phyloP scores from a whole-genome alignment of 2,329 filamentous ascomycete genomes.

The Fusarium euwallaceae region DNA sequence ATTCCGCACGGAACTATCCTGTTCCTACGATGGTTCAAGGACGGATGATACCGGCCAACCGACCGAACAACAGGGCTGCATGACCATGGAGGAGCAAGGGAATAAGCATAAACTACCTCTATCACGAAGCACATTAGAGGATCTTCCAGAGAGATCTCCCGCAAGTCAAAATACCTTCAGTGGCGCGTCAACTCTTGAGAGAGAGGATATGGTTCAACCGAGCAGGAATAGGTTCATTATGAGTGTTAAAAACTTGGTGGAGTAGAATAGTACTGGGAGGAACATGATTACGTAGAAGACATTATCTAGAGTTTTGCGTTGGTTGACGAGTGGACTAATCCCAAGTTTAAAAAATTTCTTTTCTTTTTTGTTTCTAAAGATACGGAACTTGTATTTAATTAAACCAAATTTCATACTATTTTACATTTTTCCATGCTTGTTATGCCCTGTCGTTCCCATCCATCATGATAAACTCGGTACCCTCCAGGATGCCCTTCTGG shows the following conservation, averaged over 20 bases:
- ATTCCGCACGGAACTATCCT: conserved; percentile 60
- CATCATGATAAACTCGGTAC: no score
- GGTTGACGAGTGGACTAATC: no score
- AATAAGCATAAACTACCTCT: conserved; percentile 61
- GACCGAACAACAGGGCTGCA: conserved; percentile 51
- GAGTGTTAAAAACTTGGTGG: conserved; percentile 66
- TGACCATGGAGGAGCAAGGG: conserved; percentile 55
- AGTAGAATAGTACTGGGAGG: conserved; percentile 66
- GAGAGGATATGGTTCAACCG: conserved; percentile 41
- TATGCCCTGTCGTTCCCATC: no score
- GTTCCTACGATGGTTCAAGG: conserved; percentile 53
- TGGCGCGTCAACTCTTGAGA: conserved; percentile 52
- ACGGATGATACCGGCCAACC: conserved; percentile 49
- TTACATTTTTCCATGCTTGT: no score
- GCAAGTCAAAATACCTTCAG: conserved; percentile 53
- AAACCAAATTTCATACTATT: no score
- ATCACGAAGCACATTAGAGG: conserved; percentile 58
- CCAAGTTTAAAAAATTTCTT: no score
- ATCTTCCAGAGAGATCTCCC: conserved; percentile 62
- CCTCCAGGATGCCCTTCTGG: no score
- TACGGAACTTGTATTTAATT: no score
- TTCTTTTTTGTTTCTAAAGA: no score
- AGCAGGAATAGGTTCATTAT: conserved; percentile 59
- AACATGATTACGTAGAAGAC: conserved; percentile 58
- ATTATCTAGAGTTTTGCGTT: no score